These are phyloP conservation scores for Drechmeria coniospora DNA, from an alignment of 2,329 filamentous ascomycete genomes.

Conservation along the genomic window DNA sequence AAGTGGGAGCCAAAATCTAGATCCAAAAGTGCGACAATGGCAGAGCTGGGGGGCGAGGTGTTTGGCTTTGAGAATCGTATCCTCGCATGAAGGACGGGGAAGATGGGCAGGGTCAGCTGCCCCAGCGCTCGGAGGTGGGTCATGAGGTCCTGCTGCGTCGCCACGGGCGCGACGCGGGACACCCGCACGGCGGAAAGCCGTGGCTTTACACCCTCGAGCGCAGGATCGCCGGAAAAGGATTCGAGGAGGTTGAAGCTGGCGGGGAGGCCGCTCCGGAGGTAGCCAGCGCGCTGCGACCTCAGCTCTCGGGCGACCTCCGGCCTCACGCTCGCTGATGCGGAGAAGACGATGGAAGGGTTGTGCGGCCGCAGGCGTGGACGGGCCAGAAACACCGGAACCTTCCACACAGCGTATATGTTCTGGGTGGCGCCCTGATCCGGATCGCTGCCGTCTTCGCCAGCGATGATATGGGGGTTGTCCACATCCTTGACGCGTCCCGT, in stretches of 20 bases:
- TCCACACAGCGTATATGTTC: conserved; percentile 43
- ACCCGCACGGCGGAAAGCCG: conserved; percentile 59
- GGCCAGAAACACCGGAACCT: conserved; percentile 38
- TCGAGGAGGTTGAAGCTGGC: conserved; percentile 64
- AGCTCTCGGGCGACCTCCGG: conserved; percentile 22
- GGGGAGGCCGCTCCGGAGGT: conserved; percentile 53
- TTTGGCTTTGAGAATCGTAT: conserved; percentile 55
- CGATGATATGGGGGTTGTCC: conserved; percentile 33
- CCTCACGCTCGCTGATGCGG: conserved; percentile 44
- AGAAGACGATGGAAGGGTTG: conserved; percentile 49
- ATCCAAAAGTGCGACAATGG: conserved; percentile 56
- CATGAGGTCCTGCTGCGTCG: conserved; percentile 43
- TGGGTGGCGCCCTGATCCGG: conserved; percentile 13
- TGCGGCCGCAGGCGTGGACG: conserved; percentile 51
- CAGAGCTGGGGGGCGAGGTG: conserved; percentile 38
- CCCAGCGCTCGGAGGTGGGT: conserved; percentile 50
- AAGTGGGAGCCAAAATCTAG: conserved; percentile 59
- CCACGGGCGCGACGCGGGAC: conserved; percentile 55
- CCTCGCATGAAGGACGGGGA: conserved; percentile 56
- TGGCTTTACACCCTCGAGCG: conserved; percentile 44
- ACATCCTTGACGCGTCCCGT: conserved; percentile 34
- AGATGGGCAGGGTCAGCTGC: conserved; percentile 46
- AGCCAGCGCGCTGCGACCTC: conserved; percentile 32
- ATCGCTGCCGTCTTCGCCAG: conserved; percentile 22
- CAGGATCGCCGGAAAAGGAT: conserved; percentile 51